Evolutionary conservation across 805 yeast species (phyloP), one percentile per base, ranked within the genome.

Genomic region (Yarrowia porcina): DNA sequence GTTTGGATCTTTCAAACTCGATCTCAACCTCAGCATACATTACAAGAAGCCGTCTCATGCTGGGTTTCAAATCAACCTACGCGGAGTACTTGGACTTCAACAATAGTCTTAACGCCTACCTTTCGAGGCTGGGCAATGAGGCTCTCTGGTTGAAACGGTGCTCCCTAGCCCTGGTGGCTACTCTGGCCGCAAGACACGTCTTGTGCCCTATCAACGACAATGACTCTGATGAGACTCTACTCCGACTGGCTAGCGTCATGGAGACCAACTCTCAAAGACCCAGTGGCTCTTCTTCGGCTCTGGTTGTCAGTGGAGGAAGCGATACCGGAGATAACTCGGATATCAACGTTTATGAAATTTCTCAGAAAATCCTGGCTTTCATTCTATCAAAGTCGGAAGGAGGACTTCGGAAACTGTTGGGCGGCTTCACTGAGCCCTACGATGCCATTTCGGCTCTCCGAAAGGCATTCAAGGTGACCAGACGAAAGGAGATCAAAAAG

Each of bases 61-160:
- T 52, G 23, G 44, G 44, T 8, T 36, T 52, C 59, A 52, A 36
- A 36, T 52, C 59, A 6, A 12, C 25, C 25, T 52, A 52, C 20
- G 42, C 28, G 33, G 59, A 52, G 35, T 52, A 52, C 33, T 23
- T 52, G 23, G 44, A 52, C 25, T 52, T 52, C 44, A 52, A 35
- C 33, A 36, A 17, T 3, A 10, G 17, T 4, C 59, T 52, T 32
- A 35, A 52, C 44, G 25, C 12, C 25, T 36, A 35, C 44, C 44
- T 52, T 2, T 25, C 33, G 23, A 18, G 33, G 7, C 25, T 52
- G 5, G 59, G 59, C 4, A 52, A 52, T 13, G 59, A 52, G 23
- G 59, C 59, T 13, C 17, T 52, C 5, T 52, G 59, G 59, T 35
- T 52, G 17, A 52, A 52, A 36, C 59, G 59, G 20, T 52, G 20